Percentiles rank a stretch among this genome's conserved stretches.
Evolutionary conservation across 306 rosid species (phyloP).

Genomic region (Carpinus fangiana): DNA sequence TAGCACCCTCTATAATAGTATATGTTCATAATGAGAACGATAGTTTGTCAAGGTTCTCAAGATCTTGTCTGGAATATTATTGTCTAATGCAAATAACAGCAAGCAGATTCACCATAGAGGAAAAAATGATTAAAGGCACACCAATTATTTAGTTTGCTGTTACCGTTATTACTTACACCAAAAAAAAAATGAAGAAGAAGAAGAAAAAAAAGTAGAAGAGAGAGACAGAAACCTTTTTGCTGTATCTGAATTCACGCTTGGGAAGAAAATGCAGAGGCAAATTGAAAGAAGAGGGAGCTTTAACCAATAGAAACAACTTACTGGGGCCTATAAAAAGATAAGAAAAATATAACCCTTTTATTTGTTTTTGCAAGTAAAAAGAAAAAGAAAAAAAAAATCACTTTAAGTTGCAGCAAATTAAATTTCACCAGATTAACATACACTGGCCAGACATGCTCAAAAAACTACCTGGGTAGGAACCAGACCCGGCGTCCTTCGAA

Average conservation of each 20-base stretch:
- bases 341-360: slow-evolving; percentile 1
- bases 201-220: background rate
- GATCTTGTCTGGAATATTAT: background rate
- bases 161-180: background rate
- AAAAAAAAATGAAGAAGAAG: too few species aligned
- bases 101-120: slow-evolving; percentile 2
- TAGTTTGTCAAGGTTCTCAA: background rate
- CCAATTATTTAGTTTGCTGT: background rate
- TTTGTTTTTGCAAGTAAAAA: slow-evolving; percentile 16
- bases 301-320: slow-evolving; percentile 76
- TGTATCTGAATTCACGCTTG: slow-evolving; percentile 74
- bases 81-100: slow-evolving; percentile 12
- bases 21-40: background rate
- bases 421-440: background rate
- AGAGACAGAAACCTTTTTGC: slow-evolving; percentile 54
- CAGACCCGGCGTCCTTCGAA: slow-evolving; percentile 76
- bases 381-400: background rate
- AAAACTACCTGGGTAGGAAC: slow-evolving; percentile 62
- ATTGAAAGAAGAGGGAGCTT: slow-evolving; percentile 76
- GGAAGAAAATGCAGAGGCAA: slow-evolving; percentile 89
- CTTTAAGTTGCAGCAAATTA: background rate
- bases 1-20: background rate
- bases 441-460: slow-evolving; percentile 13
- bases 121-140: background rate
- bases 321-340: slow-evolving; percentile 49